Conservation (phyloP, 2,329 filamentous ascomycete genomes). For the Scopulariopsis brevicaulis region DNA sequence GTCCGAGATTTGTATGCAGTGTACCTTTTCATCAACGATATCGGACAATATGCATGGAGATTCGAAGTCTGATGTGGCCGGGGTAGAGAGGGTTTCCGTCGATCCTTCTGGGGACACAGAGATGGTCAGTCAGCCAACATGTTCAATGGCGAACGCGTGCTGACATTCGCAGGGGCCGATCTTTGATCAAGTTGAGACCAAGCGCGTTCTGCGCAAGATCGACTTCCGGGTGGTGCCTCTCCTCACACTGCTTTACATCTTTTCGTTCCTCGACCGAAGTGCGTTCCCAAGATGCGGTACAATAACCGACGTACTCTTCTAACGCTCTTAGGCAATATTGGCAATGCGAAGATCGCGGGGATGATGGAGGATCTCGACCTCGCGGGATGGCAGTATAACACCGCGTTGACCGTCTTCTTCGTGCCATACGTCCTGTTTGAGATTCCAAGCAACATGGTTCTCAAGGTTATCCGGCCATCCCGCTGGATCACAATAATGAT, state of each 20-base stretch:
- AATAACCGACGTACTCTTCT: no score
- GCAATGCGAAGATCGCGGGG: conserved; percentile 52
- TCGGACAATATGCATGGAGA: no score
- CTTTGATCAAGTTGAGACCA: background rate
- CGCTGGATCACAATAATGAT: conserved; percentile 6
- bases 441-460: background rate
- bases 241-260: conserved; percentile 30
- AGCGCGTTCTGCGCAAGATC: conserved; percentile 12
- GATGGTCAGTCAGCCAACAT: no score
- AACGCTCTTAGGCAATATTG: no score
- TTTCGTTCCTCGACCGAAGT: conserved; percentile 47
- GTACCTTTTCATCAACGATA: no score
- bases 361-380: conserved; percentile 48
- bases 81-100: no score
- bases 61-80: no score
- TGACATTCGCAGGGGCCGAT: no score
- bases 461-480: conserved; percentile 2
- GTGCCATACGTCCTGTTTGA: conserved; percentile 26
- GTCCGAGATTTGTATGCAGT: no score
- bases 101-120: no score
- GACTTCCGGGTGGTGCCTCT: conserved; percentile 26
- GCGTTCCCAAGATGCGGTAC: no score
- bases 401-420: conserved; percentile 31
- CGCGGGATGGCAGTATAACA: conserved; percentile 42
- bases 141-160: no score